Base-by-base conservation (phyloP, 1,284 basidiomycete species). In the Laetiporus sulphureus region DNA sequence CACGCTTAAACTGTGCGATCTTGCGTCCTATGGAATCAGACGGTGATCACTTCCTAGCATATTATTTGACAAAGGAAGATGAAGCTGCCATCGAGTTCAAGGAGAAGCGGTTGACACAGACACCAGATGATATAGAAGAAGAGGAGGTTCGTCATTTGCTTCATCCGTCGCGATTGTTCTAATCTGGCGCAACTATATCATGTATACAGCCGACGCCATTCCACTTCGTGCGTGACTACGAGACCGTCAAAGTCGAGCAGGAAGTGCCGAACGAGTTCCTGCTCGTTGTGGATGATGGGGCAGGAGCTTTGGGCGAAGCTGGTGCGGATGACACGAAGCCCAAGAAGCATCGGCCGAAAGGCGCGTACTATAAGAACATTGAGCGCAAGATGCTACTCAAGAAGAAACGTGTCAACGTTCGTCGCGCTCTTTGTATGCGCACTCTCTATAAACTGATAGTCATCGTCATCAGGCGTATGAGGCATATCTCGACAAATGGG, bases 321-420 rank as follows among this genome's bases (percentile, higher is more conserved):
- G 67, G 70, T 13, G 57, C 41, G 23, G 67, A 71, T 12, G 58
- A 45, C 25, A 33, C 15, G 35, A 53, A 19, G 38, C 38, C 49
- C 27, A 52, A 38, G 56, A 57, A 47, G 42, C 54, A 38, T 35
- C 46, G 50, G 27, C 56, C 35, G 58, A 72, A 44, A 61, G 89
- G 84, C 13, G 91, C 82, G 0, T 91, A 88, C 61, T 92, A 90
- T 69, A 91, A 91, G 64, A 83, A 83, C 56, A 87, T 93, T 45
- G 81, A 84, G 59, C 78, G 86, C 45, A 90, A 90, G 60, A 90
- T 91, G 73, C 68, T 79, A 16, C 67, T 94, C 36, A 89, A 91
- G 63, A 92, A 91, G 69, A 88, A 83, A 59, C 75, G 90, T 11
- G 75, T 73, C 15, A 85, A 83, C 60, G 89, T 90, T n/a, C n/a